Conservation (phyloP, 192 early-diverging fungal species). For the Podila epicladia region DNA sequence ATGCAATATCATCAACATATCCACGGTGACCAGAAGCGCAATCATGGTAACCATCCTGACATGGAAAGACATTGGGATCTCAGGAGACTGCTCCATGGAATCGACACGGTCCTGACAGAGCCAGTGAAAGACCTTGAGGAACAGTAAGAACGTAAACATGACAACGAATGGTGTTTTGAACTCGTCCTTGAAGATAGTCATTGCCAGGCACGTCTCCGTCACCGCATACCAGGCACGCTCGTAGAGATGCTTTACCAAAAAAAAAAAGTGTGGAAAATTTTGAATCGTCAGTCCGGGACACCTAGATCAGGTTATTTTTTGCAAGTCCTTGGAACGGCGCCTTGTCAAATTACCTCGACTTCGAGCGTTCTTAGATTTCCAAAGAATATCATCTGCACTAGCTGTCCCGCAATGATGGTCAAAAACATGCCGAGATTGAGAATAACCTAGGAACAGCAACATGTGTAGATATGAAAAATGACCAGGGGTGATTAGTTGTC, state of each 20-base stretch:
- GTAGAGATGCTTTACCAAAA: conserved; percentile 83
- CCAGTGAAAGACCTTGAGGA: conserved; percentile 98
- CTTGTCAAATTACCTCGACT: conserved; percentile 75
- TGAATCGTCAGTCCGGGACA: too few species aligned
- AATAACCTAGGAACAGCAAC: conserved; percentile 62
- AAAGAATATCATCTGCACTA: conserved; percentile 88
- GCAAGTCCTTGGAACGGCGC: not conserved
- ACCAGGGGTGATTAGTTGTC: not conserved
- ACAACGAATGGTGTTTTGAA: conserved; percentile 89
- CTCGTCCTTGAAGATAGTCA: conserved; percentile 96
- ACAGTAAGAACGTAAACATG: conserved; percentile 87
- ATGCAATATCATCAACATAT: conserved; percentile 80
- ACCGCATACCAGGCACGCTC: conserved; percentile 98
- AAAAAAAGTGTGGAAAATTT: conserved; percentile 11
- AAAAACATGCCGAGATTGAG: conserved; percentile 84
- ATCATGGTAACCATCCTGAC: conserved; percentile 75
- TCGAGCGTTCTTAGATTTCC: conserved; percentile 91
- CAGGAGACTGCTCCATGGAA: conserved; percentile 90
- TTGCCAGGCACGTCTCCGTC: conserved; percentile 95
- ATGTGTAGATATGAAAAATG: not conserved
- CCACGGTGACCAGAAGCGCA: conserved; percentile 70
- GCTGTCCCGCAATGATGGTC: conserved; percentile 81
- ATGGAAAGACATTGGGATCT: conserved; percentile 73
- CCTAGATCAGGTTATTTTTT: too few species aligned
- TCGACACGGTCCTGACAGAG: conserved; percentile 90